Evolutionary conservation across 306 rosid genomes (phyloP).

Genomic region (Citrullus amarus): DNA sequence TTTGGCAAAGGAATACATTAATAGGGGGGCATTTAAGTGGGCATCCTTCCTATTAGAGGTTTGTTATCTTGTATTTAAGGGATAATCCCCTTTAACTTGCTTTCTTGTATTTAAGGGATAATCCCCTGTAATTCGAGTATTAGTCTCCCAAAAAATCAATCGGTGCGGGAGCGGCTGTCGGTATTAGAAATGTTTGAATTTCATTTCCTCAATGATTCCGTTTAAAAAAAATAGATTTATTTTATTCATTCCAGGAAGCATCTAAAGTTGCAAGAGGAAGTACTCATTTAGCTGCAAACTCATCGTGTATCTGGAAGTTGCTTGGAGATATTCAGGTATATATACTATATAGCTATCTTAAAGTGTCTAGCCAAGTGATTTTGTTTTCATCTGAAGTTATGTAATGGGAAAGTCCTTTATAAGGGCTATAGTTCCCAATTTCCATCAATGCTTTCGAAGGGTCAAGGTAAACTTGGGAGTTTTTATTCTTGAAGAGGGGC

Average conservation of each 20-base stretch:
- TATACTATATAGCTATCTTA: not conserved
- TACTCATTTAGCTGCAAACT: conserved; percentile 45
- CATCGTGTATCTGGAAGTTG: conserved; percentile 74
- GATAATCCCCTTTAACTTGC: not conserved
- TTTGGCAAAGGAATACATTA: conserved; percentile 61
- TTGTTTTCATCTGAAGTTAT: not conserved
- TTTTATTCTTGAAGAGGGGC: not conserved
- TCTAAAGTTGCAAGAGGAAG: conserved; percentile 43
- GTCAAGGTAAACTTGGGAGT: not conserved
- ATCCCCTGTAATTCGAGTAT: too few species aligned
- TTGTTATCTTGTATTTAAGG: conserved; percentile 10
- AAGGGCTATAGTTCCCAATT: not conserved
- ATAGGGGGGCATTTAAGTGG: conserved; percentile 75
- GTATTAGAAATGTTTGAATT: too few species aligned
- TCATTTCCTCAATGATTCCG: too few species aligned
- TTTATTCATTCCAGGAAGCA: conserved; percentile 63
- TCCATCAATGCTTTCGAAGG: not conserved
- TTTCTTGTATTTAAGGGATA: not conserved
- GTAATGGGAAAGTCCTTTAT: not conserved
- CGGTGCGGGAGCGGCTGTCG: too few species aligned
- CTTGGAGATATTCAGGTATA: conserved; percentile 80
- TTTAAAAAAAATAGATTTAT: not conserved
- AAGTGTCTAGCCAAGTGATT: not conserved
- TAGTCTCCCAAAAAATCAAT: too few species aligned
- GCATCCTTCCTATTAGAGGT: conserved; percentile 73